phyloP scores from a whole-genome alignment of 768 basidiomycete genomes.

The Dacryopinax primogenitus region DNA sequence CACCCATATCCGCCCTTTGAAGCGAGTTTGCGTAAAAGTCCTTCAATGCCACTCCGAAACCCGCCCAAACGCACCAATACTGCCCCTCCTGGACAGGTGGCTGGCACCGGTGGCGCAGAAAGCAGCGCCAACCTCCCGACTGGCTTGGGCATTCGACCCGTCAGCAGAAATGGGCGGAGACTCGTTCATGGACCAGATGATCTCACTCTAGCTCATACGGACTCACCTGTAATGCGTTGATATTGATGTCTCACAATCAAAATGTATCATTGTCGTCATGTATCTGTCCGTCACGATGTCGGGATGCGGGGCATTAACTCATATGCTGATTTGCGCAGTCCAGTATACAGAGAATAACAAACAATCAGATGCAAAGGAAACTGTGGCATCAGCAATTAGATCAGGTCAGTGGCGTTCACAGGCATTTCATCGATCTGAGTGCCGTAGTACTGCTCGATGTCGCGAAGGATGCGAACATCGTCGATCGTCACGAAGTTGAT shows the following conservation, averaged over 20 bases:
- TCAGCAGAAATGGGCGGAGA: neutral
- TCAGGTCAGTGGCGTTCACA: constrained; percentile 92
- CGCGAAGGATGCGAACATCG: constrained; percentile 90
- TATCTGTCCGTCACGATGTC: neutral
- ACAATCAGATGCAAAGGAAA: neutral
- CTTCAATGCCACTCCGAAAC: neutral
- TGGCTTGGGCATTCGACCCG: neutral
- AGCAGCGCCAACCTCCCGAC: neutral
- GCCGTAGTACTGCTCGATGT: constrained; percentile 97
- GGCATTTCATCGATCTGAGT: constrained; percentile 99
- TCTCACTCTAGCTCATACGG: constrained; percentile 1
- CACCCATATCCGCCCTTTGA: neutral
- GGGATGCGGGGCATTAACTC: neutral
- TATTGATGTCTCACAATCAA: neutral
- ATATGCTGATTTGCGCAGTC: neutral
- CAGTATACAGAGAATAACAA: constrained; percentile 4
- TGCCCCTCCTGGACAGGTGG: neutral
- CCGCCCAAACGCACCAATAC: neutral
- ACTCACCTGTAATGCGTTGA: constrained; percentile 6
- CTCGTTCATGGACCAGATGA: neutral
- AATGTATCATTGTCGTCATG: constrained; percentile 1
- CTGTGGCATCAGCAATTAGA: constrained; percentile 35
- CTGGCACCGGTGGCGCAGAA: neutral
- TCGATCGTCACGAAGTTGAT: constrained; percentile 96
- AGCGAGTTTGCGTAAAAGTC: neutral